Evolutionary conservation across 805 yeast genomes (phyloP).

Genomic region (Barnettozyma sucrosica): DNA sequence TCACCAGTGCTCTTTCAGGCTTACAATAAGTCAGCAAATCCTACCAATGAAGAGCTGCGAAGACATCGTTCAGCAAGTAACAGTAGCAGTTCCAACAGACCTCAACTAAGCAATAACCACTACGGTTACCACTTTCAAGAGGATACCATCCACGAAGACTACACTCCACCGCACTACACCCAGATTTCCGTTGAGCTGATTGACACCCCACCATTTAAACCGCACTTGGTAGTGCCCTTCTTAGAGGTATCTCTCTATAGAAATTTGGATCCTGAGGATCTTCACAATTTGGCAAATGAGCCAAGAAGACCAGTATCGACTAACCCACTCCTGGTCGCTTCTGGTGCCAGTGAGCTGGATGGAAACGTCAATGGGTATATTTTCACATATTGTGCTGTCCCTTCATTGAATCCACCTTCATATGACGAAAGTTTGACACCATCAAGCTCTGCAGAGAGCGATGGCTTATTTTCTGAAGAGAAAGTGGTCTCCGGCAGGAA

Average conservation of each 20-base stretch:
- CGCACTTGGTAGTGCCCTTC: slow-evolving; percentile 67
- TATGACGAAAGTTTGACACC: slow-evolving; percentile 33
- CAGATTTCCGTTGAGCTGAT: slow-evolving; percentile 64
- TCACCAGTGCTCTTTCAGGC: slow-evolving; percentile 36
- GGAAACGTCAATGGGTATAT: slow-evolving; percentile 74
- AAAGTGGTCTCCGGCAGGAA: neutral
- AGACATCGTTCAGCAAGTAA: slow-evolving; percentile 6
- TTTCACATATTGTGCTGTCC: slow-evolving; percentile 64
- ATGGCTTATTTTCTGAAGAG: neutral
- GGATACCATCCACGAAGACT: slow-evolving; percentile 11
- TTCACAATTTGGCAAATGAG: slow-evolving; percentile 57
- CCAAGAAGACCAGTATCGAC: slow-evolving; percentile 59
- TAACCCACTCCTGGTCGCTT: slow-evolving; percentile 64
- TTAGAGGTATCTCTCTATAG: slow-evolving; percentile 65
- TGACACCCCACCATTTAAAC: slow-evolving; percentile 69
- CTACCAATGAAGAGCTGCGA: slow-evolving; percentile 2
- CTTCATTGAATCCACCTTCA: slow-evolving; percentile 53
- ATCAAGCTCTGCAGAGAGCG: neutral
- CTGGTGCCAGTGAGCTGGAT: slow-evolving; percentile 73
- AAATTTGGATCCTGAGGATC: slow-evolving; percentile 50
- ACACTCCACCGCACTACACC: slow-evolving; percentile 45
- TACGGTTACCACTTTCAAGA: slow-evolving; percentile 17
- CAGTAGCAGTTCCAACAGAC: slow-evolving; percentile 3
- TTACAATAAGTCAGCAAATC: slow-evolving; percentile 16
- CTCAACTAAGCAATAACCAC: slow-evolving; percentile 15